Base-by-base conservation (phyloP, 202 grass and related monocot genomes). In the Elaeis oleifera region DNA sequence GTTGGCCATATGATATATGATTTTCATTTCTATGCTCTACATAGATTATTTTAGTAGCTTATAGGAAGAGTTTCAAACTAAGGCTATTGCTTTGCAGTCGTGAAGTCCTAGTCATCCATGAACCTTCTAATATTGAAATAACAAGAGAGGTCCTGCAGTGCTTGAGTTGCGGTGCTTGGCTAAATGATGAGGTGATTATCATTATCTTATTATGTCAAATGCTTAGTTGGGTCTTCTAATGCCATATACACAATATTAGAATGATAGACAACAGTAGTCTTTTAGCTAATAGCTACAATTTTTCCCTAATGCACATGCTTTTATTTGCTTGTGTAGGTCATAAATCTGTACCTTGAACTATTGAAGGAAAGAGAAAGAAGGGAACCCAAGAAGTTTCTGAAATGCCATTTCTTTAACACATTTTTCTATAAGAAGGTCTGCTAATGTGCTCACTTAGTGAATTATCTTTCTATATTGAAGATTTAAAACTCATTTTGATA, bases 391-490 rank as follows among this genome's bases (percentile, higher is more conserved):
- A 97, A 86, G 26, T 97, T 97, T 63, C 51, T 89, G 64, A 97
- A 77, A 82, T 97, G 88, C 31, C 94, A 97, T 85, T 97, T 92
- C 77, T 97, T 92, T 79, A 97, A 82, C 60, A 97, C 85, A 52
- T 97, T 97, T 79, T 97, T 97, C 69, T 97, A 79, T 69, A 97
- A 97, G 44, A 97, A 92, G 94, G 94, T 97, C 3, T 1, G 11
- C 13, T 60, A 58, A 44, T 81, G n/a, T 61, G 36, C 53, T 25
- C 9, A 44, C 36, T 44, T 44, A 44, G 36, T 44, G 8, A 44
- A 44, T 44, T 44, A 13, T 3, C 2, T 44, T 44, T 44, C 36
- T 3, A 44, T 13, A 13, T 11, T 13, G 8, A 44, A 44, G 36
- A 44, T 13, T 44, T 44, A 44, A 44, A 3, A 44, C 36, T 13